Conservation (phyloP, 805 yeast species). For the Metschnikowia vanudenii region DNA sequence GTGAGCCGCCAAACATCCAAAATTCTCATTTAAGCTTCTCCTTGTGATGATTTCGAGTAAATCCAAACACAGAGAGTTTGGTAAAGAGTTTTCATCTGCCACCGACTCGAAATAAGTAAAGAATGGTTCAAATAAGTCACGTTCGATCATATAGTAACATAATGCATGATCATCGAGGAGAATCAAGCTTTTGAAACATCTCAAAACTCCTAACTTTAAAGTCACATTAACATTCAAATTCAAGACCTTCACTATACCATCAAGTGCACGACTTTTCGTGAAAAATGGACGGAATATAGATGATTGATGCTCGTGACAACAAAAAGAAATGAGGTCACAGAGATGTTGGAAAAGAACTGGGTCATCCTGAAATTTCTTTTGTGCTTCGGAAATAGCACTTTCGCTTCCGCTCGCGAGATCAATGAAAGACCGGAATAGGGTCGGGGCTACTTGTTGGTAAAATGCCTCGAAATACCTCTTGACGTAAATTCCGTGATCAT, state of each 20-base stretch:
- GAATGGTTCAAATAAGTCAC: conserved; percentile 50
- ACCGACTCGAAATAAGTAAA: conserved; percentile 50
- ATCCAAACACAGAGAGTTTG: conserved; percentile 75
- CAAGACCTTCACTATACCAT: conserved; percentile 54
- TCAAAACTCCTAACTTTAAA: conserved; percentile 61
- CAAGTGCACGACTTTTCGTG: conserved; percentile 54
- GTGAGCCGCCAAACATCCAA: conserved; percentile 29
- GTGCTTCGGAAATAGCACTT: conserved; percentile 4
- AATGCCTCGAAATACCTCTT: conserved; percentile 55
- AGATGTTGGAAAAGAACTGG: conserved; percentile 52
- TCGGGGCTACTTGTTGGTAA: conserved; percentile 60
- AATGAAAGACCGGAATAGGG: conserved; percentile 50
- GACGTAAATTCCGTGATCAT: conserved; percentile 25
- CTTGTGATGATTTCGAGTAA: conserved; percentile 48
- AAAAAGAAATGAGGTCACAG: conserved; percentile 69
- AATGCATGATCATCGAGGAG: conserved; percentile 62
- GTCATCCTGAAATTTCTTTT: conserved; percentile 24
- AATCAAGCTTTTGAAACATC: conserved; percentile 66
- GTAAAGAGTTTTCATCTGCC: conserved; percentile 54
- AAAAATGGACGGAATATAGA: conserved; percentile 60
- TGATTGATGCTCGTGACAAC: conserved; percentile 63
- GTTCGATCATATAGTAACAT: conserved; percentile 53
- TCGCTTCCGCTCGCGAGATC: conserved; percentile 22
- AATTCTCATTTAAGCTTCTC: conserved; percentile 28
- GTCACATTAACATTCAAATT: conserved; percentile 44